Percentiles rank a stretch among this genome's conserved stretches.
Conservation (phyloP, 2,329 filamentous ascomycete species). For the Pseudogymnoascus sp. region DNA sequence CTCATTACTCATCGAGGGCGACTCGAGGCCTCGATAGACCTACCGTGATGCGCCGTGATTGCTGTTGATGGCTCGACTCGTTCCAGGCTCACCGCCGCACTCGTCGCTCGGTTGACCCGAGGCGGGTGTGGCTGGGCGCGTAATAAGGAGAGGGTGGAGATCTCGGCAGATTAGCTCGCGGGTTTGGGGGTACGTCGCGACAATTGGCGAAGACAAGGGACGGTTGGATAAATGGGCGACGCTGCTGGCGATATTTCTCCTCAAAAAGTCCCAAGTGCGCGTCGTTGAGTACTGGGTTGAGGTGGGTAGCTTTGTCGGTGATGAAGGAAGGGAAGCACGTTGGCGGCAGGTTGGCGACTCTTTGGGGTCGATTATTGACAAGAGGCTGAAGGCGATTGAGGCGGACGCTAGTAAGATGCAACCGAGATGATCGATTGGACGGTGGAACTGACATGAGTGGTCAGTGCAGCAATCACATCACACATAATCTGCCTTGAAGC, state of each 20-base stretch:
- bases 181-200: background rate
- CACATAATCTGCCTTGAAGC: background rate
- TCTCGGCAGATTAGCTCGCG: constrained; percentile 7
- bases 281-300: background rate
- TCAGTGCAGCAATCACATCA: constrained; percentile 10
- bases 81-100: constrained; percentile 3
- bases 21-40: constrained; percentile 15
- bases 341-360: background rate
- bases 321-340: background rate
- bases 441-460: constrained; percentile 4
- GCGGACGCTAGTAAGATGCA: constrained; percentile 8
- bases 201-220: background rate
- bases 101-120: constrained; percentile 3
- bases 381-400: constrained; percentile 10
- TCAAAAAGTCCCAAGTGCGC: background rate
- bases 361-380: constrained; percentile 2
- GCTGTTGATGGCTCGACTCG: constrained; percentile 9
- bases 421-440: constrained; percentile 11
- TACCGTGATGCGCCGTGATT: constrained; percentile 10
- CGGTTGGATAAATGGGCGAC: background rate
- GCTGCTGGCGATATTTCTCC: background rate
- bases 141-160: constrained; percentile 7
- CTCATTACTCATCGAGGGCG: constrained; percentile 34
- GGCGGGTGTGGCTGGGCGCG: constrained; percentile 9
- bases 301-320: background rate